Base-by-base conservation (phyloP, 192 early-diverging fungal genomes). In the Entomortierella parvispora region DNA sequence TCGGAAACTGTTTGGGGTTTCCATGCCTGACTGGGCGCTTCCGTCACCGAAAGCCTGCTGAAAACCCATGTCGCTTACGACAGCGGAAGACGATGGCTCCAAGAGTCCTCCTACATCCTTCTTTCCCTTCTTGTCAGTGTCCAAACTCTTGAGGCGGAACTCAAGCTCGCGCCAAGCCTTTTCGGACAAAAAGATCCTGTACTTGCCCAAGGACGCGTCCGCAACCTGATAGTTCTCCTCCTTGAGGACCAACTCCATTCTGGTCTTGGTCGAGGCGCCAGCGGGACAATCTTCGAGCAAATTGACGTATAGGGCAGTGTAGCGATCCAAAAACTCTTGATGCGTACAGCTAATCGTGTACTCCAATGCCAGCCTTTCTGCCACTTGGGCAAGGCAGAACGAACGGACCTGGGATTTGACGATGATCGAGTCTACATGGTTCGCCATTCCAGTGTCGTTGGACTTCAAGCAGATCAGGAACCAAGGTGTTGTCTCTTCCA, bases 131-230 rank as follows among this genome's bases (percentile, higher is more conserved):
- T 90, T 86, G 34, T 86, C 85, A 26, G 84, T 87, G 67, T 96
- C 93, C 22, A 82, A 67, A 45, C 83, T 87, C n/a, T 91, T 85
- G 52, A 98, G 88, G 18, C 81, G 82, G 59, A 91, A 90, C 78
- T 98, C 97, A 18, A 98, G 86, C 43, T 85, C 84, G 62, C 92
- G 87, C 97, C 95, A 98, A 23, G 86, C 86, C 3, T 33, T 61
- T 68, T 95, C 95, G 66, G 86, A 87, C 40, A 98, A 68, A 63
- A 89, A 96, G 5, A 92, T 82, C 61, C 91, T 84, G 45, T 79
- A 70, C 25, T 53, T 62, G 48, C 66, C 68, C 22, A 77, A 26
- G 28, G 31, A 66, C 2, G 85, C 72, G 42, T 79, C 76, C 43
- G 54, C 53, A 15, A 71, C 12, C 4, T 28, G 23, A 57, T 63